Base-by-base conservation (phyloP, 2,329 filamentous ascomycete species). In the Diaporthe amygdali region DNA sequence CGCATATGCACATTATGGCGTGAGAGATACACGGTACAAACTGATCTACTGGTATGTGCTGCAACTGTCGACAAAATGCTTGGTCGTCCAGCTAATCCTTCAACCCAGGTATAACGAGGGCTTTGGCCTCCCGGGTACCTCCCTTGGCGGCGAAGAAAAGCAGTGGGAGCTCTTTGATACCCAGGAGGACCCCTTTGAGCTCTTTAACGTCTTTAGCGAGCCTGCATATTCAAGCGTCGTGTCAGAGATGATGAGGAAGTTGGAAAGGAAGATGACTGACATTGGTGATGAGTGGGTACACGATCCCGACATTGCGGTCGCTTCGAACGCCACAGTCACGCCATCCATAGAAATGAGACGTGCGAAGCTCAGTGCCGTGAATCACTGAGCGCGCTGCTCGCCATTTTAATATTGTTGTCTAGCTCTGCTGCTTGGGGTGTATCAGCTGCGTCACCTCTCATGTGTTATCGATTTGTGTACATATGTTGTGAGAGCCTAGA, bases 91-190 rank as follows among this genome's bases (percentile, higher is more conserved):
- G 81, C 75, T 0, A 77, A 81, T 56, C 37, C 7, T 20, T 6
- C 22, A 12, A n/a, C 37, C 5, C 37, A 59, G 55, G 55, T 59
- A 59, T 15, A 59, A 59, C 55, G 55, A 59, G 14, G 55, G 55
- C 15, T 59, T 44, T 20, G 55, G 55, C 37, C 55, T 59, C 15
- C 55, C 37, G n/a, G 37, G 55, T 15, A 59, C 55, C 22, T 44
- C 37, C 2, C 22, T 41, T 3, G 69, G 56, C 12, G 79, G 84
- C 39, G 56, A 54, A 9, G 80, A 85, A 41, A 84, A 83, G 72
- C 86, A 88, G 74, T 88, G 87, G 86, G 87, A 88, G 75, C 72
- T 88, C 25, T 88, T 88, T 73, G 86, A 89, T 73, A 87, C 85
- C 54, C 74, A 85, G 3, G 78, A 86, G 67, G 87, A 87, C 71